Evolutionary conservation across 495 filamentous ascomycete genomes (phyloP), one percentile per base, ranked within the genome.

Genomic region (Tetracladium setigerum): DNA sequence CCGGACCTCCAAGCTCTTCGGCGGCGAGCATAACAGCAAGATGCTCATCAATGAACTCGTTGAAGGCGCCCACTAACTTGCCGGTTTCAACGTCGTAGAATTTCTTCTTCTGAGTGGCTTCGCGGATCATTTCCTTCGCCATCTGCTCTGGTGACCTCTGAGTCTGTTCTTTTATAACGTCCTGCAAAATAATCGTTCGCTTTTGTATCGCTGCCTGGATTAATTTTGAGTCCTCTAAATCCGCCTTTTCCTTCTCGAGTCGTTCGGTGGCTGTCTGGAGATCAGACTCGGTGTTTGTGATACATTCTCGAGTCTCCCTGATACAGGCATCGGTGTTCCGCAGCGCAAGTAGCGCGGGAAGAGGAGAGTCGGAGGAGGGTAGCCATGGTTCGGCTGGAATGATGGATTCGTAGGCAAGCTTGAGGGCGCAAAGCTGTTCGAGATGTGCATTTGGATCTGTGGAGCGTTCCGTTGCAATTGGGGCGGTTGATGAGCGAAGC

Each of bases 1-100:
- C 81, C 0, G 89, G 89, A 0, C 89, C 89, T 5, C 89, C 89
- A 9, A 88, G 71, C 56, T 87, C 85, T 66, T 95, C 89, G 0
- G 86, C 86, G 12, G 88, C 88, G 27, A 95, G 68, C 87, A 91
- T 89, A 0, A 74, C 65, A 5, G 84, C 85, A 2, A 95, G 74
- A 35, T 83, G 74, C 13, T 81, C 68, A 46, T 84, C 76, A 14
- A 90, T 78, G 47, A 95, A 95, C n/a, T 66, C 71, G 54, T 84
- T 73, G 15, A 94, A 70, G 2, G 76, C 74, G 22, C 70, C 68
- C 12, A 83, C 71, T 18, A 92, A 65, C 8, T 62, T 68, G 2
- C 64, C 65, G 0, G 78, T 82, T 39, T 80, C 71, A 27, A 61
- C 66, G 22, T 80, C 67, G 49, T 83, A 78, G 13, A 67, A 53